Evolutionary conservation across 441 rosid genomes (phyloP).

Genomic region (Populus hybrid): DNA sequence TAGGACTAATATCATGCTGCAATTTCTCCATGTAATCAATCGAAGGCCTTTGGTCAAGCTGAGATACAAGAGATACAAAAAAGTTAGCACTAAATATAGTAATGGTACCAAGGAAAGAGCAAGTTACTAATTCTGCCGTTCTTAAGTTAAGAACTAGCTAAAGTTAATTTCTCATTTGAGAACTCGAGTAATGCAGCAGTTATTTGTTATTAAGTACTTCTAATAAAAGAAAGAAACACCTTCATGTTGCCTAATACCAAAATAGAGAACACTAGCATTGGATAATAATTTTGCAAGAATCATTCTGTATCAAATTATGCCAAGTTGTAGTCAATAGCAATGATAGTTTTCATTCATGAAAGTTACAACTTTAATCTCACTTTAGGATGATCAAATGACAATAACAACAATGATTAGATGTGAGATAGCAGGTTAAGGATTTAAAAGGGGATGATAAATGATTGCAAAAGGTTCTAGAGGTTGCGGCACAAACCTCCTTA

Average conservation of each 20-base stretch:
- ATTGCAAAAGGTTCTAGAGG: conserved; percentile 2
- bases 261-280: conserved; percentile 6
- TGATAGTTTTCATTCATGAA: background rate
- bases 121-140: conserved; percentile 1
- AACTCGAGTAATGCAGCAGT: background rate
- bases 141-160: background rate
- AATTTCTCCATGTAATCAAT: conserved; percentile 66
- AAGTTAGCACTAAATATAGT: conserved; percentile 12
- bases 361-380: background rate
- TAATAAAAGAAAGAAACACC: background rate
- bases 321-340: background rate
- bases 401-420: background rate
- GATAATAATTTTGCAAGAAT: conserved; percentile 1
- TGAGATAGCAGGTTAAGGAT: background rate
- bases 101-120: background rate
- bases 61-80: conserved; percentile 23
- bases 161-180: background rate
- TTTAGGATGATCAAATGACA: background rate
- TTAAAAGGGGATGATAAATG: no score
- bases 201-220: background rate
- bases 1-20: conserved; percentile 72
- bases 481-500: conserved; percentile 61
- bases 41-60: conserved; percentile 76
- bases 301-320: background rate
- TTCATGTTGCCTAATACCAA: background rate